These are phyloP conservation scores for Saxophila tyrrhenica DNA, from an alignment of 495 filamentous ascomycete genomes.

Conservation along the genomic window DNA sequence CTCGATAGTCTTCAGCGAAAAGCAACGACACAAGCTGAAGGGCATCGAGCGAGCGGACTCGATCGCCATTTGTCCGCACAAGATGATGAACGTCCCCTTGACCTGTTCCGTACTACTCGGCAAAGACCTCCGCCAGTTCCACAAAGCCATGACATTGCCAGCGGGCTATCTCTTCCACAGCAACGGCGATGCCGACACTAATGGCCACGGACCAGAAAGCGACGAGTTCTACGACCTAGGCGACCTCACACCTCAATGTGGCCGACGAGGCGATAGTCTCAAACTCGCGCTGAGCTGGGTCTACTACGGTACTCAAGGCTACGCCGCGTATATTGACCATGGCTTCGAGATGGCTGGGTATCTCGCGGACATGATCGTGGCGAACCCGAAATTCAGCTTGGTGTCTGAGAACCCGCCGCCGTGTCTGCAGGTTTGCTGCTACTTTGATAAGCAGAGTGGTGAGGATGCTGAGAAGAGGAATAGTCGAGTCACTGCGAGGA, in stretches of 20 bases:
- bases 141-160: slow-evolving; percentile 70
- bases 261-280: slow-evolving; percentile 69
- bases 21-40: slow-evolving; percentile 44
- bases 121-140: slow-evolving; percentile 61
- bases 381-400: slow-evolving; percentile 51
- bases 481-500: slow-evolving; percentile 54
- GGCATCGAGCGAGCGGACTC: slow-evolving; percentile 67
- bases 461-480: slow-evolving; percentile 46
- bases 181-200: slow-evolving; percentile 36
- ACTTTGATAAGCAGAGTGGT: slow-evolving; percentile 51
- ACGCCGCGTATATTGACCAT: slow-evolving; percentile 44
- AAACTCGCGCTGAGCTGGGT: slow-evolving; percentile 82
- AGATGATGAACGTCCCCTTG: slow-evolving; percentile 85
- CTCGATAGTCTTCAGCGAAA: slow-evolving; percentile 61
- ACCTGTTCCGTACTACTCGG: slow-evolving; percentile 86
- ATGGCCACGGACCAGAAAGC: slow-evolving; percentile 26
- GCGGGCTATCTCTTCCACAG: slow-evolving; percentile 52
- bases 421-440: slow-evolving; percentile 92
- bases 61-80: slow-evolving; percentile 83
- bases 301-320: slow-evolving; percentile 64
- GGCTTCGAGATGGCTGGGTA: slow-evolving; percentile 58
- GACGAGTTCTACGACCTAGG: slow-evolving; percentile 79
- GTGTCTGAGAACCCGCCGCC: slow-evolving; percentile 68
- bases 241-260: slow-evolving; percentile 86
- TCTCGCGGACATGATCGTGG: slow-evolving; percentile 46